Conservation (phyloP, 208 protist genomes). For the Trypanosoma brucei region DNA sequence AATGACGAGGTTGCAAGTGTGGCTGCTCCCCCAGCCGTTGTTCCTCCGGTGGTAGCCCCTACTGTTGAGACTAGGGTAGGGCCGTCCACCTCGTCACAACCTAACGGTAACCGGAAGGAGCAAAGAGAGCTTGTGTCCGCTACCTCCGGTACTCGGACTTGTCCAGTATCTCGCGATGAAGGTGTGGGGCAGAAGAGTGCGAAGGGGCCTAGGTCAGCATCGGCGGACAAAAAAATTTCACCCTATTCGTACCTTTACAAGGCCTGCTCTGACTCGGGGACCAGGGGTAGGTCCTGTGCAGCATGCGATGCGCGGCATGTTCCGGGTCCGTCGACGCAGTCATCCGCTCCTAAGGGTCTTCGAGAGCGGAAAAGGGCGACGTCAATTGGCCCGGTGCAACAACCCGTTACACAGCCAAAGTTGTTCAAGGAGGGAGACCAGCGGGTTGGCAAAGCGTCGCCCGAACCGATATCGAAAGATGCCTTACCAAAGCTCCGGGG, state of each 20-base stretch:
- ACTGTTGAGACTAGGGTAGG: too few species aligned
- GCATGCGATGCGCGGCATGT: background rate
- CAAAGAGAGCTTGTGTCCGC: too few species aligned
- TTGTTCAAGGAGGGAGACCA: background rate
- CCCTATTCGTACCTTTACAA: background rate
- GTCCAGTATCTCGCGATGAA: background rate
- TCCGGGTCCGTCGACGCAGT: too few species aligned
- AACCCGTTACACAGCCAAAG: too few species aligned
- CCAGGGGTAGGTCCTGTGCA: background rate
- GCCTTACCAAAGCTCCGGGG: constrained; percentile 22
- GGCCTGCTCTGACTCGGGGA: background rate
- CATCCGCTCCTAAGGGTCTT: too few species aligned
- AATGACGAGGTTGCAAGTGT: too few species aligned
- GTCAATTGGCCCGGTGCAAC: too few species aligned
- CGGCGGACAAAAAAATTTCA: background rate
- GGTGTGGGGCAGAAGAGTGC: background rate
- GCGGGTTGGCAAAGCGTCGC: background rate
- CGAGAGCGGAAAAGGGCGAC: too few species aligned
- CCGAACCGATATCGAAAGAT: background rate
- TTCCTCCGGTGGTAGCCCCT: too few species aligned
- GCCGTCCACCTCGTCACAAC: too few species aligned
- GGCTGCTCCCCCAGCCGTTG: too few species aligned
- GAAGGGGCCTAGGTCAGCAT: background rate
- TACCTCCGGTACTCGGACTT: background rate
- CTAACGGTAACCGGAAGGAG: too few species aligned